Evolutionary conservation across 192 early-diverging fungal genomes (phyloP), one percentile per base, ranked within the genome.

Genomic region (Funneliformis mosseae): DNA sequence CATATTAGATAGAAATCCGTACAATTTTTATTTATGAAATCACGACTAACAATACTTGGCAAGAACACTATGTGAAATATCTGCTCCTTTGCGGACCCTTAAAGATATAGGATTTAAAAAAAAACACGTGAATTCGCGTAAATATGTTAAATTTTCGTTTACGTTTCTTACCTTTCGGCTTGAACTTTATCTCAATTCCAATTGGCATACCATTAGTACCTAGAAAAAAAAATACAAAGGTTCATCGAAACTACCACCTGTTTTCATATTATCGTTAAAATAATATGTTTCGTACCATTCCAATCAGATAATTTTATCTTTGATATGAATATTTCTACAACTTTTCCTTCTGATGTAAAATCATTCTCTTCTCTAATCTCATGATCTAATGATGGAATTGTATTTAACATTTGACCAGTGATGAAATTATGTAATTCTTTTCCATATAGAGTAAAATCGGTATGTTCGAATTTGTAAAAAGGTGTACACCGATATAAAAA

Each of bases 401-500:
- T 25, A 42, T 42, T 25, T 6, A 41, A 41, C 71, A 73, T 8
- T 73, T 73, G 71, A 12, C 41, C 71, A n/a, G 23, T 41, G 16
- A 73, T 48, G n/a, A 73, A 73, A 14, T 42, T 48, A 2, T 73
- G n/a, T 25, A 73, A 25, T 45, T 73, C 71, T 73, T 73, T 48
- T 41, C 38, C 71, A 42, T 73, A 73, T 48, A 46, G 41, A 12
- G 21, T 8, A 14, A 73, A 42, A 10, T 43, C 46, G 46, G 7
- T 42, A 4, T 6, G 41, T 5, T 73, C 42, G 6, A 73, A 73
- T 42, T 73, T 73, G 25, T 73, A 73, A 46, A 73, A 42, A 42
- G 71, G 71, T 42, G 71, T 73, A 12, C 71, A 73, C n/a, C 71
- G 71, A 73, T 73, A 48, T 48, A 73, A 48, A 25, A 21, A 42